phyloP scores from a whole-genome alignment of 2,329 filamentous ascomycete species.

The Karstenula rhodostoma region DNA sequence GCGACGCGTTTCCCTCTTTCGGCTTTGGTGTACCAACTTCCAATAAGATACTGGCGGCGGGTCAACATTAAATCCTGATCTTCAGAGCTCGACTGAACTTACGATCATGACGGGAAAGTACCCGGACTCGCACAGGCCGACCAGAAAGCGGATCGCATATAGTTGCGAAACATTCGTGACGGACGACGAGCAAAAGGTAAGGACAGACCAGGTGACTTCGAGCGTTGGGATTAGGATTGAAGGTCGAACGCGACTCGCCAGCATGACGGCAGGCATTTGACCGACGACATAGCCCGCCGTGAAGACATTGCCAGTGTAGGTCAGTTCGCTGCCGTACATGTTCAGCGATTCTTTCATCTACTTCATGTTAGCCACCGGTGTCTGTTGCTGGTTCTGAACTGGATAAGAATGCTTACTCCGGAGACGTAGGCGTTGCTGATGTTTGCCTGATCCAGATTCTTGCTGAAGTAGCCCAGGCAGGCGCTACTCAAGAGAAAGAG shows the following conservation, averaged over 20 bases:
- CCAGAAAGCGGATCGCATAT: constrained; percentile 46
- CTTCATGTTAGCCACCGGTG: neutral
- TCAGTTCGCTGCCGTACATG: constrained; percentile 43
- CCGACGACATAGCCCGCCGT: constrained; percentile 41
- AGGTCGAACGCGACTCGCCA: constrained; percentile 34
- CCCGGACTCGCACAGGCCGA: constrained; percentile 36
- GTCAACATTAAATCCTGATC: constrained; percentile 2
- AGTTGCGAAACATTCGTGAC: constrained; percentile 37
- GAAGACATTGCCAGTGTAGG: constrained; percentile 39
- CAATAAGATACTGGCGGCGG: constrained; percentile 39
- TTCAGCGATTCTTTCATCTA: constrained; percentile 41
- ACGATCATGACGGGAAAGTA: constrained; percentile 43
- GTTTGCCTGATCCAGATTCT: constrained; percentile 39
- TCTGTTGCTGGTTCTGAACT: neutral
- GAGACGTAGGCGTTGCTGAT: constrained; percentile 43
- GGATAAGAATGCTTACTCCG: constrained; percentile 25
- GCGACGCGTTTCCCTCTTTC: constrained; percentile 44
- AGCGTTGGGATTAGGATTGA: constrained; percentile 42
- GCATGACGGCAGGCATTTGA: constrained; percentile 39
- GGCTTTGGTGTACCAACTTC: constrained; percentile 54
- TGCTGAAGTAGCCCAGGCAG: constrained; percentile 39
- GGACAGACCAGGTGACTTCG: constrained; percentile 39
- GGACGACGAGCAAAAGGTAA: constrained; percentile 31
- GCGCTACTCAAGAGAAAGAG: constrained; percentile 34
- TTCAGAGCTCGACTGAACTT: neutral